Base-by-base conservation (phyloP, 441 rosid genomes). In the Rhodomyrtus psidioides region DNA sequence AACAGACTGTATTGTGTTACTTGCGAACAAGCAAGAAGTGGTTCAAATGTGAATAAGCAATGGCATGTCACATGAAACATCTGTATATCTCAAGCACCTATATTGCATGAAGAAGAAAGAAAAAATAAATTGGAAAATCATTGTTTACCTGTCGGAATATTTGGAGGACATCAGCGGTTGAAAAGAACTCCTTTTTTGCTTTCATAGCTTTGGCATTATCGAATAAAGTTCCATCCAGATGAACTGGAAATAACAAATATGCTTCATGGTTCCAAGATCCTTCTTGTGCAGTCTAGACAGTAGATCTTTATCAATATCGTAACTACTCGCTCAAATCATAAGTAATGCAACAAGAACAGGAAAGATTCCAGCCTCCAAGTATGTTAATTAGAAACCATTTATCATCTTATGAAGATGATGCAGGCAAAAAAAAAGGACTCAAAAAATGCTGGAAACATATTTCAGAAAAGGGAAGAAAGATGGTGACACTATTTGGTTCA, bases 211-310 rank as follows among this genome's bases (percentile, higher is more conserved):
- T 92, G 87, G 94, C 88, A 90, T 95, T 93, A 91, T 98, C 99
- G 81, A 98, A 90, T 87, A 98, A 92, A 76, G 98, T 98, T 83
- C 99, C 99, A 91, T 95, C 98, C 91, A 95, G 88, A 89, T 96
- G 99, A 88, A 95, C 99, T 24, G 99, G 99, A 92, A 98, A 98
- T 59, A 98, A 91, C 91, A 98, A 90, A 91, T 95, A 98, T 82
- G 99, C 98, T 91, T 98, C 99, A 82, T 98, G 98, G 83, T 90
- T 96, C 95, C 92, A 88, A 56, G 93, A 87, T 89, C 93, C 94
- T 89, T 93, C 97, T 93, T 93, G 95, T 46, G 91, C 89, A 85
- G 91, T 92, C 99, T 97, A 87, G 84, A 75, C 89, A 90, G 89
- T 55, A 26, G 82, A 86, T 58, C 81, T 21, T 39, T 9, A 76